Evolutionary conservation across 305 asterid genomes (phyloP).

Genomic region (Fraxinus velutina): DNA sequence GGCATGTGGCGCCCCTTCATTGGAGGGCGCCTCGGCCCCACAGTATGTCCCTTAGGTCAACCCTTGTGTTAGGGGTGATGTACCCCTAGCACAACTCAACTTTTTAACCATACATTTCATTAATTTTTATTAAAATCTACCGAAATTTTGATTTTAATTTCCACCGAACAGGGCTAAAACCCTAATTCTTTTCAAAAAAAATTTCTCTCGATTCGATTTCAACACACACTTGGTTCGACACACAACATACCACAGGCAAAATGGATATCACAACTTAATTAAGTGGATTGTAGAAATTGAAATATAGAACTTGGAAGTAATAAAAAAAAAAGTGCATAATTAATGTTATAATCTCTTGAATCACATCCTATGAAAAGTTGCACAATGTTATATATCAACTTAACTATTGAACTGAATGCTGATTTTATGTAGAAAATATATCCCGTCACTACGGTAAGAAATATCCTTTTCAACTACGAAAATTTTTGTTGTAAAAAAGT

Average conservation of each 20-base stretch:
- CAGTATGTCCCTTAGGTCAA: no score
- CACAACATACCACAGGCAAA: neutral
- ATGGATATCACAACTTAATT: neutral
- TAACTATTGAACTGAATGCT: neutral
- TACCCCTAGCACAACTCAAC: no score
- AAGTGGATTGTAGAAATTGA: neutral
- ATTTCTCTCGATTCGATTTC: neutral
- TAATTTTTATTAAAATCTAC: no score
- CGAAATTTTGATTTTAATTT: no score
- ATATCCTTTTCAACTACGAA: neutral
- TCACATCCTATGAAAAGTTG: neutral
- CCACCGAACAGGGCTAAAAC: no score
- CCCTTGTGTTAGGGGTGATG: no score
- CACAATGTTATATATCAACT: neutral
- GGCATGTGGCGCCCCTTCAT: no score
- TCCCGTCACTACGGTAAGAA: neutral
- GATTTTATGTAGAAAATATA: neutral
- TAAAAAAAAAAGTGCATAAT: neutral
- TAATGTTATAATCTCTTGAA: neutral
- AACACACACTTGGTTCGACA: neutral
- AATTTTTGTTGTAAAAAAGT: neutral
- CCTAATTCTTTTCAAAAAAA: neutral
- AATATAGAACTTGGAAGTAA: neutral
- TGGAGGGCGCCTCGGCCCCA: no score
- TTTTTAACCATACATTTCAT: no score